Evolutionary conservation across 2,329 filamentous ascomycete species (phyloP).

Genomic region (Thermoascus crustaceus): DNA sequence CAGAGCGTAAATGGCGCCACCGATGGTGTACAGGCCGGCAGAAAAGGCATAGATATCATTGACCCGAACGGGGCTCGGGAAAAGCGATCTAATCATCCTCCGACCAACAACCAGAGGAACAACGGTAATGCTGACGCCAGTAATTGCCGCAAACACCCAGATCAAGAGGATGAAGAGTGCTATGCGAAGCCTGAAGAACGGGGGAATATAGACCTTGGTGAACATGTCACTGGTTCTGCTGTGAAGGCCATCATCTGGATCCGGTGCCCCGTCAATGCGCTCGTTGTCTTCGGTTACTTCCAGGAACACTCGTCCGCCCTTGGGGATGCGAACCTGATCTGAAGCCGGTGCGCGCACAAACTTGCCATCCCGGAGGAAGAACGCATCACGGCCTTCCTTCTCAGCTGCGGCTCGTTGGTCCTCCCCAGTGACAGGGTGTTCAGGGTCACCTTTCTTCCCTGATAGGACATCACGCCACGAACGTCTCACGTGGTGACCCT

Average conservation of each 20-base stretch:
- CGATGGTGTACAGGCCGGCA: constrained; percentile 75
- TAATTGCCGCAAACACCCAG: constrained; percentile 86
- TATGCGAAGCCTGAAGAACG: constrained; percentile 71
- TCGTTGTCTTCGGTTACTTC: constrained; percentile 62
- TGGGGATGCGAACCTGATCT: constrained; percentile 89
- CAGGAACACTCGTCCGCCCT: constrained; percentile 72
- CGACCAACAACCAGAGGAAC: constrained; percentile 80
- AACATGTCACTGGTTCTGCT: constrained; percentile 55
- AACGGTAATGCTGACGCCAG: constrained; percentile 77
- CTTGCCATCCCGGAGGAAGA: constrained; percentile 62
- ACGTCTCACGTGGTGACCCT: constrained; percentile 57
- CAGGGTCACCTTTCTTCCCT: constrained; percentile 30
- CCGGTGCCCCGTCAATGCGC: constrained; percentile 51
- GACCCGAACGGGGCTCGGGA: constrained; percentile 64
- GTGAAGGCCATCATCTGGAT: constrained; percentile 51
- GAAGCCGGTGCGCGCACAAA: constrained; percentile 92
- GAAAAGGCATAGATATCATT: constrained; percentile 98
- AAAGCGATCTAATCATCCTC: constrained; percentile 61
- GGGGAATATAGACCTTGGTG: constrained; percentile 71
- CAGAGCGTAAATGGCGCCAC: constrained; percentile 55
- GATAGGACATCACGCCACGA: constrained; percentile 45
- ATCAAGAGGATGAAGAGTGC: constrained; percentile 80
- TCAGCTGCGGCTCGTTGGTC: constrained; percentile 22
- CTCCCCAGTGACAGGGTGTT: constrained; percentile 26
- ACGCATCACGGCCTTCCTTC: constrained; percentile 35